Evolutionary conservation across 2,329 filamentous ascomycete genomes (phyloP).

Genomic region (Paecilomyces sp.): DNA sequence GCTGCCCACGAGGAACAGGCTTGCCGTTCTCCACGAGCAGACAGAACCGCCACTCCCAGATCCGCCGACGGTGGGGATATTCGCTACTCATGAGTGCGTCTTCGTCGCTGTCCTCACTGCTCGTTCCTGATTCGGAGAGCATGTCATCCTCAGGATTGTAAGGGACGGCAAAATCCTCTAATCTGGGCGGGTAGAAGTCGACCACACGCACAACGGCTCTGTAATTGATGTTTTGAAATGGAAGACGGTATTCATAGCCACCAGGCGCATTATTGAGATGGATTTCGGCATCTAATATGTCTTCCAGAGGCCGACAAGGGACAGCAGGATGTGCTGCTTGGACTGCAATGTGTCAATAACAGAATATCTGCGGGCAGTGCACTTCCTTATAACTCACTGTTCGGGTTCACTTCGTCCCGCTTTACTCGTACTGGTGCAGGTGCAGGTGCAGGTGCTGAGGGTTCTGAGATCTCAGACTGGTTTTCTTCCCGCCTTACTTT

Average conservation of each 20-base stretch:
- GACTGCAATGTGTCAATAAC: slow-evolving; percentile 32
- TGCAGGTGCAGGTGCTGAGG: slow-evolving; percentile 5
- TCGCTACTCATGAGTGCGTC: background rate
- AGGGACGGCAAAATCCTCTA: slow-evolving; percentile 62
- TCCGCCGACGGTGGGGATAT: slow-evolving; percentile 4
- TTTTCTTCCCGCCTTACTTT: slow-evolving; percentile 22
- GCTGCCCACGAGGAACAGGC: slow-evolving; percentile 22
- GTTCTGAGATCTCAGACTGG: slow-evolving; percentile 14
- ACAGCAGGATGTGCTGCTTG: slow-evolving; percentile 39
- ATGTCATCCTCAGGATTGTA: slow-evolving; percentile 45
- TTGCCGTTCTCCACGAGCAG: slow-evolving; percentile 68
- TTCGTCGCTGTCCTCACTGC: slow-evolving; percentile 20
- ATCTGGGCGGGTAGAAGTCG: slow-evolving; percentile 64
- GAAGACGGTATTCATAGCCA: slow-evolving; percentile 45
- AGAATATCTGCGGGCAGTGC: background rate
- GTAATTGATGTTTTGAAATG: slow-evolving; percentile 70
- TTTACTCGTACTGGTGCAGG: slow-evolving; percentile 10
- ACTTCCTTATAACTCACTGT: slow-evolving; percentile 27
- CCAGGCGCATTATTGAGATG: slow-evolving; percentile 41
- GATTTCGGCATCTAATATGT: slow-evolving; percentile 43
- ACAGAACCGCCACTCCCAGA: slow-evolving; percentile 80
- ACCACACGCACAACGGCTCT: slow-evolving; percentile 66
- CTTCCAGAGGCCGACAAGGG: slow-evolving; percentile 31
- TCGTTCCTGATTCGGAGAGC: slow-evolving; percentile 35
- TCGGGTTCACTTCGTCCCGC: slow-evolving; percentile 30